Evolutionary conservation across 306 rosid species (phyloP).

Genomic region (Abrus pulchellus): DNA sequence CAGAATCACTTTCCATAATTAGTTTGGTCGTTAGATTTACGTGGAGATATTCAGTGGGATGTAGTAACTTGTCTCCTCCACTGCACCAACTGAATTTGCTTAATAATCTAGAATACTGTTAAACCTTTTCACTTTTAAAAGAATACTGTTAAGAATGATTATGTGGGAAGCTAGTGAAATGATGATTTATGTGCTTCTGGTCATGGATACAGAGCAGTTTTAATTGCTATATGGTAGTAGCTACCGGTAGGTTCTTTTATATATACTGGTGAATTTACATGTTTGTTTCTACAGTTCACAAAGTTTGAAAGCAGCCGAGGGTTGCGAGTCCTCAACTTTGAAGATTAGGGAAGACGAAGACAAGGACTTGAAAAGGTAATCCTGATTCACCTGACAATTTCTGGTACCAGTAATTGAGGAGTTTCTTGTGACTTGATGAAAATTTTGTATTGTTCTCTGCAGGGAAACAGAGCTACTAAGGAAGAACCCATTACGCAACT

Average conservation of each 20-base stretch:
- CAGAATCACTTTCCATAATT: slow-evolving; percentile 20
- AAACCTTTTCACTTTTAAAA: too few species aligned
- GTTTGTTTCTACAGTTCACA: slow-evolving; percentile 47
- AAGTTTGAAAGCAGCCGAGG: slow-evolving; percentile 46
- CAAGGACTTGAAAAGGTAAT: slow-evolving; percentile 71
- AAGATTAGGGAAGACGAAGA: slow-evolving; percentile 65
- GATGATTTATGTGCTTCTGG: slow-evolving; percentile 19
- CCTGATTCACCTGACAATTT: not conserved
- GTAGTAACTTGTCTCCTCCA: not conserved
- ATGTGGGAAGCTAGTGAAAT: not conserved
- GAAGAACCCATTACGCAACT: slow-evolving; percentile 87
- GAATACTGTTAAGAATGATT: not conserved
- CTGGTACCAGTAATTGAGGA: not conserved
- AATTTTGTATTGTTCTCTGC: slow-evolving; percentile 32
- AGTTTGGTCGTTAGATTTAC: not conserved
- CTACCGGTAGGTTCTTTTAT: not conserved
- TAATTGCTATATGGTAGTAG: too few species aligned
- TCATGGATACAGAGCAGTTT: not conserved
- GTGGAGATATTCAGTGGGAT: not conserved
- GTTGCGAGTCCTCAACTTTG: slow-evolving; percentile 56
- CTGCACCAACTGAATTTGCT: slow-evolving; percentile 16
- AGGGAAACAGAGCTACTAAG: slow-evolving; percentile 86
- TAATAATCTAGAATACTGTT: not conserved
- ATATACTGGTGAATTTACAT: slow-evolving; percentile 33
- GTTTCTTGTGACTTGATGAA: not conserved